These are phyloP conservation scores for Metarhizium robertsii DNA, from an alignment of 2,329 filamentous ascomycete species.

Conservation along the genomic window DNA sequence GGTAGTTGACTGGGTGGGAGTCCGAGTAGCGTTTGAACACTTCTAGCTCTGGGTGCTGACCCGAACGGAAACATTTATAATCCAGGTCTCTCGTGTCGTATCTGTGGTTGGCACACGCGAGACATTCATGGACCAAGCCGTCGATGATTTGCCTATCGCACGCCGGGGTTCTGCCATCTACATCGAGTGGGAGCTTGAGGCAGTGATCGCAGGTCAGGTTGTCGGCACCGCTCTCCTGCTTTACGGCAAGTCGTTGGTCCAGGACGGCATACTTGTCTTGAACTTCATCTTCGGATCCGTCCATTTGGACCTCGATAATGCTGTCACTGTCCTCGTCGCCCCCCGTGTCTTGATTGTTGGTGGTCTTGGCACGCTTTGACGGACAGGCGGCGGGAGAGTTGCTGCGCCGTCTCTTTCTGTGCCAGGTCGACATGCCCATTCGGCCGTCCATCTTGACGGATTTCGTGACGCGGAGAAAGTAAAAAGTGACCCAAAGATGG, in stretches of 20 bases:
- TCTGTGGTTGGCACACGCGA: conserved; percentile 16
- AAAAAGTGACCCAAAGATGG: no score
- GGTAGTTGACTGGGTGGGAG: conserved; percentile 8
- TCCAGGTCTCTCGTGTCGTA: background rate
- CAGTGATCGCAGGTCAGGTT: conserved; percentile 11
- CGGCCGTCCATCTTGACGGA: no score
- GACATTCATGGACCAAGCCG: conserved; percentile 13
- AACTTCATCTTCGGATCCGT: background rate
- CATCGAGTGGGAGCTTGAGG: conserved; percentile 1
- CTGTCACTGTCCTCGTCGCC: background rate
- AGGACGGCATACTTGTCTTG: background rate
- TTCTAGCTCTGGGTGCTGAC: background rate
- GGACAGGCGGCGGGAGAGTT: background rate
- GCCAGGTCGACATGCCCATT: background rate
- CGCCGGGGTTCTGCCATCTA: background rate
- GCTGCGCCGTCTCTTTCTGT: background rate
- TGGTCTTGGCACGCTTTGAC: background rate
- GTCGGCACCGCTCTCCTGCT: background rate
- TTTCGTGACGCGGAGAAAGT: no score
- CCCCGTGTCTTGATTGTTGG: background rate
- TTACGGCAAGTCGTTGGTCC: background rate
- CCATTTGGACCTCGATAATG: background rate
- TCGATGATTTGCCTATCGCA: conserved; percentile 1
- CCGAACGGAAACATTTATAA: conserved; percentile 6
- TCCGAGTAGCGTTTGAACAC: conserved; percentile 10